Evolutionary conservation across 345 rosid species (phyloP).

Genomic region (Euphorbia tirucalli): DNA sequence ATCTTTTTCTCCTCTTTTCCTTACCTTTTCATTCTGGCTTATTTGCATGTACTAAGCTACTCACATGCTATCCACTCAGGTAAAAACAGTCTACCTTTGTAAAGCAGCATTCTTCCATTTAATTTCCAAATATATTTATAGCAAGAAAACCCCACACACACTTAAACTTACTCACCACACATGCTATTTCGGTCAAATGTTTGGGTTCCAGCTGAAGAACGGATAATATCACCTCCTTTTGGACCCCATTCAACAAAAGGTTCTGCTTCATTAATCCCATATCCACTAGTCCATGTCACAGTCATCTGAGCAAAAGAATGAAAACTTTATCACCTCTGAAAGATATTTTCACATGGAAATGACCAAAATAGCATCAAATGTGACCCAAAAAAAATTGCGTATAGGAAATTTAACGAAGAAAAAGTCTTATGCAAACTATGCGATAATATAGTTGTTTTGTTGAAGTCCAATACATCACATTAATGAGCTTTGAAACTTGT

Average conservation of each 20-base stretch:
- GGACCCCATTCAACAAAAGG: conserved; percentile 69
- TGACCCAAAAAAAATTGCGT: not conserved
- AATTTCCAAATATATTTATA: not conserved
- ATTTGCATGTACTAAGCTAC: not conserved
- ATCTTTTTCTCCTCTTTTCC: not conserved
- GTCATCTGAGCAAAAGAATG: conserved; percentile 49
- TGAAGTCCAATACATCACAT: not conserved
- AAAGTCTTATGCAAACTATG: not conserved
- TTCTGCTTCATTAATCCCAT: conserved; percentile 48
- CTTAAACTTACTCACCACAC: conserved; percentile 46
- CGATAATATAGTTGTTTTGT: not conserved
- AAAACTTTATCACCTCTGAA: not conserved
- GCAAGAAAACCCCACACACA: not conserved
- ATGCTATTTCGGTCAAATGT: conserved; percentile 46
- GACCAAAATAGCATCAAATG: not conserved
- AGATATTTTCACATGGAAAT: not conserved
- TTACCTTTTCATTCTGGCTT: not conserved
- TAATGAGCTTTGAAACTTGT: not conserved
- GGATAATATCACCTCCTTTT: conserved; percentile 37
- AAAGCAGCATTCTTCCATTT: not conserved
- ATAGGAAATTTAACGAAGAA: not conserved
- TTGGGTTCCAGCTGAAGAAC: conserved; percentile 59
- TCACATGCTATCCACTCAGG: not conserved
- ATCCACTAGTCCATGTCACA: conserved; percentile 83
- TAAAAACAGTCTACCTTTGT: no score